Conservation (phyloP, 23 red algal species). For the Agarophyton chilense region DNA sequence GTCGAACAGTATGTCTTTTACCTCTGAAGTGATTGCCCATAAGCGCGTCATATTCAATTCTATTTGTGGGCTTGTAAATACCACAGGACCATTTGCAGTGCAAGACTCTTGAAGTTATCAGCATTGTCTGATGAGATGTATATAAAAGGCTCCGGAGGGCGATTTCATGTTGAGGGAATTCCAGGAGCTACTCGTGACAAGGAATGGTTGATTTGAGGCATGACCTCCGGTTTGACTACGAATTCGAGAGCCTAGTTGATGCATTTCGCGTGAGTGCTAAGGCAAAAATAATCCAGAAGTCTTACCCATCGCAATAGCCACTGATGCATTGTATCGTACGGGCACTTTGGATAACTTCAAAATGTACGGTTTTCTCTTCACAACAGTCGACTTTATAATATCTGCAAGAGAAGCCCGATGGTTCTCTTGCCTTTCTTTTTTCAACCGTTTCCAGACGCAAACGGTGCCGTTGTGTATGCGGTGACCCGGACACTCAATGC, state of each 20-base stretch:
- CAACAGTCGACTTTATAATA: too few relatives aligned
- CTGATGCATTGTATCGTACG: conserved; percentile 11
- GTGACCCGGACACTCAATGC: too few relatives aligned
- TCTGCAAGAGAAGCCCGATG: not conserved
- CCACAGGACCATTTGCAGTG: not conserved
- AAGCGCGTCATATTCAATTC: not conserved
- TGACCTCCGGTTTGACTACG: not conserved
- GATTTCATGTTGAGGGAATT: not conserved
- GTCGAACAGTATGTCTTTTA: not conserved
- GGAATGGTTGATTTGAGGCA: not conserved
- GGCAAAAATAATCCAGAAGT: not conserved
- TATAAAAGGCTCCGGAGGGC: conserved; percentile 11
- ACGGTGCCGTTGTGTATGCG: too few relatives aligned
- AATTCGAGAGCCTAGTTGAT: not conserved
- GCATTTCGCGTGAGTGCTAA: conserved; percentile 1
- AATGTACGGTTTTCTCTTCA: not conserved
- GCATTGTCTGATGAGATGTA: not conserved
- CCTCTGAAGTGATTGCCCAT: not conserved
- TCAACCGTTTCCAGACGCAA: too few relatives aligned
- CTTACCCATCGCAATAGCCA: conserved; percentile 16
- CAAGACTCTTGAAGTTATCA: not conserved
- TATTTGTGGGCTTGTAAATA: not conserved
- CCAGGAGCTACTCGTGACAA: not conserved
- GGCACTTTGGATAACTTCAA: not conserved
- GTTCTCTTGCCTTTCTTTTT: too few relatives aligned